Percentiles rank a stretch among this genome's conserved stretches.
Conservation (phyloP, 495 filamentous ascomycete species). For the Pyrenopolyporus hunteri region DNA sequence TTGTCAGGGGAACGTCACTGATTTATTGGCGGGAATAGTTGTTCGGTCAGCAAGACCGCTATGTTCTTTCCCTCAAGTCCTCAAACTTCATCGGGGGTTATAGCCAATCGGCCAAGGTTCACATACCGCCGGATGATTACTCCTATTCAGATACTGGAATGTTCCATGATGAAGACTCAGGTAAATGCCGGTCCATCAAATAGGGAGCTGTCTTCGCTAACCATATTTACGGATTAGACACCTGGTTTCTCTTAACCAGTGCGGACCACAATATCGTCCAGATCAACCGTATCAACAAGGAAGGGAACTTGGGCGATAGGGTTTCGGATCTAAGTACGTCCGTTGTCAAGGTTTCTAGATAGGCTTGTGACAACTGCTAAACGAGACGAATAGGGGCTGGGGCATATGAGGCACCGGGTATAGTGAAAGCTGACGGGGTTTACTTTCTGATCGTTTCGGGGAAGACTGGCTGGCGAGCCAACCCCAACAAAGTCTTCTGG, state of each 20-base stretch:
- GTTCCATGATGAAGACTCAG: constrained; percentile 49
- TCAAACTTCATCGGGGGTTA: constrained; percentile 45
- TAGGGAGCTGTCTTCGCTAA: constrained; percentile 1
- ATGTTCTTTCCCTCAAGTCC: constrained; percentile 50
- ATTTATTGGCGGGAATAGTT: constrained; percentile 37
- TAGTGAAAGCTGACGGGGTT: constrained; percentile 48
- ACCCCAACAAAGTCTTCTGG: constrained; percentile 54
- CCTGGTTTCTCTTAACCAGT: constrained; percentile 53
- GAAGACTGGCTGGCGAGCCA: constrained; percentile 52
- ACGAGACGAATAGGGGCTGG: constrained; percentile 34
- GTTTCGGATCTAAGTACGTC: constrained; percentile 41
- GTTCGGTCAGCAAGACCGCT: constrained; percentile 54
- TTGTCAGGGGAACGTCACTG: background rate
- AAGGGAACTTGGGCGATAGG: constrained; percentile 45
- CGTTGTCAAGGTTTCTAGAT: background rate
- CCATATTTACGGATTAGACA: constrained; percentile 28
- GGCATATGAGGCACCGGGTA: constrained; percentile 53
- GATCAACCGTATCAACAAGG: constrained; percentile 52
- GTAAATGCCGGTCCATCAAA: constrained; percentile 6
- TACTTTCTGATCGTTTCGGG: constrained; percentile 54
- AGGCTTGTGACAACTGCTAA: constrained; percentile 1
- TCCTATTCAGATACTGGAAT: constrained; percentile 56
- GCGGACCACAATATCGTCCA: constrained; percentile 57
- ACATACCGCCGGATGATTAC: constrained; percentile 52
- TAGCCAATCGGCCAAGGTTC: constrained; percentile 44